Base-by-base conservation (phyloP, 805 yeast genomes). In the Lachancea cidri region DNA sequence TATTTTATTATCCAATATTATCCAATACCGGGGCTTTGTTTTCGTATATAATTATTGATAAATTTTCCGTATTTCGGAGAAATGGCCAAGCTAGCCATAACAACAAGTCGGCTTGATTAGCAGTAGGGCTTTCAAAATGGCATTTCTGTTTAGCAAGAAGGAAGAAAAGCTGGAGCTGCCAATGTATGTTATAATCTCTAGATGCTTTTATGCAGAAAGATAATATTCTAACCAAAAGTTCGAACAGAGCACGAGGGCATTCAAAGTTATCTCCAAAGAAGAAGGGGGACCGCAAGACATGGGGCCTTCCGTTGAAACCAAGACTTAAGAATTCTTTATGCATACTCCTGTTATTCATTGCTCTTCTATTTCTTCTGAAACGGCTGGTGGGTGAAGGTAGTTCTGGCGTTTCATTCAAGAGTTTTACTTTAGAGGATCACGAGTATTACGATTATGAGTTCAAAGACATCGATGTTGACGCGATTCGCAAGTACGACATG, bases 381-480 rank as follows among this genome's bases (percentile, higher is more conserved):
- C 7, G 27, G 27, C 9, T 22, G 11, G 7, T 22, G 9, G 11
- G 9, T 11, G 27, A 22, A 22, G 27, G 11, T 22, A 11, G 27
- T 11, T 22, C 27, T 7, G 27, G 27, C 27, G 27, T 11, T 7
- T 22, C 27, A 11, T 22, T 7, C 27, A 22, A 22, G 27, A 22
- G 27, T 11, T 22, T 22, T 22, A 22, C 27, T 22, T 22, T 62
- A 17, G 46, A 45, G n/a, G 66, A 59, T 14, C 39, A 47, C 16
- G 66, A 60, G 31, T 63, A 63, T 35, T 63, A 63, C 41, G 51
- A 63, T 42, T 54, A 49, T 37, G 66, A 64, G 45, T 58, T 61
- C 44, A 60, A 61, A 44, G 47, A 53, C 17, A 47, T 66, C n/a
- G 71, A 69, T 42, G 45, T 50, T 11, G 57, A 53, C 13, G 52